These are phyloP conservation scores for Aspergillus calidoustus DNA, from an alignment of 2,329 filamentous ascomycete species.

Conservation along the genomic window DNA sequence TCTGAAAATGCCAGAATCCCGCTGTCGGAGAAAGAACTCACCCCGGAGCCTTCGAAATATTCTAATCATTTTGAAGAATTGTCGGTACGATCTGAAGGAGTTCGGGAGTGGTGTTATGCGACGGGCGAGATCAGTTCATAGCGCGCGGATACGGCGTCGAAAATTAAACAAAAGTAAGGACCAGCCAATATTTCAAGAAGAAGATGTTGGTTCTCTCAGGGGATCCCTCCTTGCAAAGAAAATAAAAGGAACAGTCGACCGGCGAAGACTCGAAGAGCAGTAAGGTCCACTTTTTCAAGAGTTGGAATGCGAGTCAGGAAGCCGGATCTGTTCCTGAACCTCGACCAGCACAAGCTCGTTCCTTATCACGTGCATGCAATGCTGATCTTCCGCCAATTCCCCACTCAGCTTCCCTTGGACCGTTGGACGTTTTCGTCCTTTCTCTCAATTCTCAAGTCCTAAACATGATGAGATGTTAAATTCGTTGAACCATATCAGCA, in stretches of 20 bases:
- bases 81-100: neutral
- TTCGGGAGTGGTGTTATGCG: neutral
- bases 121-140: slow-evolving; percentile 9
- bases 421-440: neutral
- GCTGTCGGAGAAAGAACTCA: slow-evolving; percentile 23
- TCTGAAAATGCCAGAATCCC: neutral
- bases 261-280: neutral
- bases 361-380: slow-evolving; percentile 5
- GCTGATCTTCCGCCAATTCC: slow-evolving; percentile 1
- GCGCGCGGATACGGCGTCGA: neutral
- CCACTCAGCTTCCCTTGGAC: neutral
- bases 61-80: slow-evolving; percentile 31
- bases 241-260: slow-evolving; percentile 2
- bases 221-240: slow-evolving; percentile 1
- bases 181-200: slow-evolving; percentile 4
- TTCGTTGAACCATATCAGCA: no score
- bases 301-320: slow-evolving; percentile 4
- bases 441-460: neutral
- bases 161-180: slow-evolving; percentile 2
- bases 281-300: slow-evolving; percentile 15
- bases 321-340: neutral
- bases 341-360: neutral
- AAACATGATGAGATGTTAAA: neutral
- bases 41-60: slow-evolving; percentile 43
- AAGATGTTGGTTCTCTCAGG: neutral